Evolutionary conservation across 2,329 filamentous ascomycete species (phyloP).

Genomic region (Phoma sp.): DNA sequence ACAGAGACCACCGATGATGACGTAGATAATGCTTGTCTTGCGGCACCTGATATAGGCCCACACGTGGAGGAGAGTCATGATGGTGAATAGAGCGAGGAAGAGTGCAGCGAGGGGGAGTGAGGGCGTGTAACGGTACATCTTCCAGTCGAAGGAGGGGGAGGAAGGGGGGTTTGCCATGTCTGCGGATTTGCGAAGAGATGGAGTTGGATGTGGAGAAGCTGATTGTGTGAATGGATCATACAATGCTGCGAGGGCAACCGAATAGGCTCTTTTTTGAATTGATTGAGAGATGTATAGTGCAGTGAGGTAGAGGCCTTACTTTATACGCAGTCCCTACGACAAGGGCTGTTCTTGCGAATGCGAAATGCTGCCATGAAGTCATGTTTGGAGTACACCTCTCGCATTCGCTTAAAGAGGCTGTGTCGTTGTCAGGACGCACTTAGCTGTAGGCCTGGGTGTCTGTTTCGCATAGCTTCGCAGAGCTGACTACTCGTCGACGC

Average conservation of each 20-base stretch:
- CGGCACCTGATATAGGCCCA: slow-evolving; percentile 9
- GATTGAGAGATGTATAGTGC: background rate
- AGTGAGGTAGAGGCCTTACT: background rate
- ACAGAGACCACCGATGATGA: slow-evolving; percentile 39
- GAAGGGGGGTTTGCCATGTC: slow-evolving; percentile 34
- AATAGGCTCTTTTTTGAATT: background rate
- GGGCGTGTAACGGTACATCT: slow-evolving; percentile 44
- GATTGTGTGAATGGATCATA: background rate
- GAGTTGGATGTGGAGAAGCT: background rate
- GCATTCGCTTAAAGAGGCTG: slow-evolving; percentile 14
- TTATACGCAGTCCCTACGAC: background rate
- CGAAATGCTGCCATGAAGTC: slow-evolving; percentile 7
- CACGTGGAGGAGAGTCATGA: slow-evolving; percentile 29
- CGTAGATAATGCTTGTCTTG: slow-evolving; percentile 25
- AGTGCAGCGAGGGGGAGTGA: slow-evolving; percentile 34
- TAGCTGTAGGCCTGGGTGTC: background rate
- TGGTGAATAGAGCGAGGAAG: slow-evolving; percentile 31
- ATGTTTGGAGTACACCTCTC: background rate
- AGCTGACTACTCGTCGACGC: slow-evolving; percentile 1
- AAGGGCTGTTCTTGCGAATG: background rate
- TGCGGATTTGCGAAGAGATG: background rate
- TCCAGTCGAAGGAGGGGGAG: slow-evolving; percentile 34
- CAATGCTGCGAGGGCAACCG: background rate
- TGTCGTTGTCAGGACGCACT: background rate
- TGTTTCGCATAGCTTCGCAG: slow-evolving; percentile 4